Evolutionary conservation across 1,139 yeast species (phyloP).

Genomic region (Arxiozyma bovina): DNA sequence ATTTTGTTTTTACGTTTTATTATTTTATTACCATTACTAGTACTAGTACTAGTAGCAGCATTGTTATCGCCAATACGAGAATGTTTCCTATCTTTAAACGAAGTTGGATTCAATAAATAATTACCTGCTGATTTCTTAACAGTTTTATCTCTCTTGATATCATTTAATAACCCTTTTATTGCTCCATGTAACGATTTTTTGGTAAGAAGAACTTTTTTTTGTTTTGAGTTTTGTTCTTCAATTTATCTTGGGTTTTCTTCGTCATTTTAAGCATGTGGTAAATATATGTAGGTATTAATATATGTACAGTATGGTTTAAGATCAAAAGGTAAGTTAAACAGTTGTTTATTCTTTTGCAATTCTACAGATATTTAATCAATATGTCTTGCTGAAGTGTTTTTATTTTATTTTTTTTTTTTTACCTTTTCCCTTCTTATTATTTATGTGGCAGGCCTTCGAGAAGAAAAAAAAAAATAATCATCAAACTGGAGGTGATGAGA

Average conservation of each 20-base stretch:
- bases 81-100: background rate
- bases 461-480: too few species aligned
- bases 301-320: too few species aligned
- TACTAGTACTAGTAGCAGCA: background rate
- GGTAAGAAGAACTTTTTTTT: background rate
- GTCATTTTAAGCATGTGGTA: background rate
- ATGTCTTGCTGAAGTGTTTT: background rate
- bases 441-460: too few species aligned
- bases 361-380: background rate
- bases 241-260: background rate
- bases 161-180: constrained; percentile 15
- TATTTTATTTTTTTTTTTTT: too few species aligned
- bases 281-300: too few species aligned
- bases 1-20: background rate
- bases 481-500: too few species aligned
- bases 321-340: background rate
- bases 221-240: background rate
- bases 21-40: background rate
- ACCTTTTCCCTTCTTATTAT: background rate
- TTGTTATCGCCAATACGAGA: background rate
- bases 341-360: background rate
- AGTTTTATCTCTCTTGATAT: background rate
- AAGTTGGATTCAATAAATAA: background rate
- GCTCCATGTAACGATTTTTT: constrained; percentile 19
- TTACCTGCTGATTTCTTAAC: background rate